Percentiles rank a stretch among this genome's conserved stretches.
Conservation (phyloP, 1,284 basidiomycete species). For the Fomitopsis betulina region DNA sequence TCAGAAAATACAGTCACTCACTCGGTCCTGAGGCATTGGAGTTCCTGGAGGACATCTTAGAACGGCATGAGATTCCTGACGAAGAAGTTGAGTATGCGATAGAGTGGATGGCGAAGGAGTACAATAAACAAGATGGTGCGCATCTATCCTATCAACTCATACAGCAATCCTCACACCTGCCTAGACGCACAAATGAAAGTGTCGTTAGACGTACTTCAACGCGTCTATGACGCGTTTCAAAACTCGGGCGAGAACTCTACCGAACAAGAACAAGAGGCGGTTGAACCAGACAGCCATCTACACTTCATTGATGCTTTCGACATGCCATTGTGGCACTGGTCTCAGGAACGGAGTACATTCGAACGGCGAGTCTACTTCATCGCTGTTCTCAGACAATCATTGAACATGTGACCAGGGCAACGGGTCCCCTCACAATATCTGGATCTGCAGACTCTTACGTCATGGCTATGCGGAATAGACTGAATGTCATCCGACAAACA, state of each 20-base stretch:
- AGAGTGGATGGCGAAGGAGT: slow-evolving; percentile 83
- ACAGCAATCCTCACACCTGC: slow-evolving; percentile 1
- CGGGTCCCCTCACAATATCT: slow-evolving; percentile 57
- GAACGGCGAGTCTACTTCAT: slow-evolving; percentile 47
- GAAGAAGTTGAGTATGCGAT: slow-evolving; percentile 76
- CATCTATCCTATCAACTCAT: not conserved
- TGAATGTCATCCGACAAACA: slow-evolving; percentile 87
- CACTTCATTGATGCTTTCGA: slow-evolving; percentile 88
- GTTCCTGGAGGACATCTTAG: slow-evolving; percentile 64
- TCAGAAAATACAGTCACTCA: slow-evolving; percentile 80
- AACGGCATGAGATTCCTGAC: slow-evolving; percentile 61
- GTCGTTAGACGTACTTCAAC: slow-evolving; percentile 63
- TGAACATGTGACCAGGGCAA: slow-evolving; percentile 29
- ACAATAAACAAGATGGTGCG: slow-evolving; percentile 88
- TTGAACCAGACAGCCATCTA: slow-evolving; percentile 85
- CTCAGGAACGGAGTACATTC: slow-evolving; percentile 78
- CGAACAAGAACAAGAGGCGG: slow-evolving; percentile 50
- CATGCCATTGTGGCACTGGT: slow-evolving; percentile 93
- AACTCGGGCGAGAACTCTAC: slow-evolving; percentile 60
- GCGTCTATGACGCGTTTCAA: slow-evolving; percentile 82
- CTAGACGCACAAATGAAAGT: slow-evolving; percentile 80
- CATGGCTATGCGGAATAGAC: slow-evolving; percentile 72
- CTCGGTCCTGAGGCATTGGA: slow-evolving; percentile 71
- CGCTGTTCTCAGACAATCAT: not conserved
- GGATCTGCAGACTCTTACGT: slow-evolving; percentile 80